Percentiles rank a stretch among this genome's conserved stretches.
These are phyloP conservation scores for Tetrahymena thermophila DNA, from an alignment of 73 alveolate species.

Conservation along the genomic window DNA sequence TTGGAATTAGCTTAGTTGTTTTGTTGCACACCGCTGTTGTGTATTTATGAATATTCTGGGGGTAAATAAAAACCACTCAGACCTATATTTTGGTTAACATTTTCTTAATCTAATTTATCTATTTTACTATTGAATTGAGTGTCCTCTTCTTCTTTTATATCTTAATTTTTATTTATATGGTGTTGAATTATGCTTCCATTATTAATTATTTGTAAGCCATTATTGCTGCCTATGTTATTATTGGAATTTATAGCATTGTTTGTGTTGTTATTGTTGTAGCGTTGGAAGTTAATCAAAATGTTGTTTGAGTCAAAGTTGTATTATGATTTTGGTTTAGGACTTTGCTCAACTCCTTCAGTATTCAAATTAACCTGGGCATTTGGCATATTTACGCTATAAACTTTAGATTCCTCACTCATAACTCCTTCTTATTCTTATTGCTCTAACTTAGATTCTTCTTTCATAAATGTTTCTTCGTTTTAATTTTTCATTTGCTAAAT, in stretches of 20 bases:
- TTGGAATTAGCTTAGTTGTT: neutral
- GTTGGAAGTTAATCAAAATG: neutral
- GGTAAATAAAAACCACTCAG: neutral
- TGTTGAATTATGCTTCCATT: neutral
- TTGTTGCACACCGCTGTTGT: neutral
- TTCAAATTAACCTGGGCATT: neutral
- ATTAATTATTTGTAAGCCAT: neutral
- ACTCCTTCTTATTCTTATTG: neutral
- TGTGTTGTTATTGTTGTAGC: neutral
- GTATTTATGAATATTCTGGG: neutral
- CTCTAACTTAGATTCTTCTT: neutral
- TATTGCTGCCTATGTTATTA: neutral
- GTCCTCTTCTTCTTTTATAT: neutral
- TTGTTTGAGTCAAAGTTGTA: neutral
- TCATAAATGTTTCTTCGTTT: no score
- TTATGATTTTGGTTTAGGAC: neutral
- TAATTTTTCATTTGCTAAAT: neutral
- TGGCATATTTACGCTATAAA: neutral
- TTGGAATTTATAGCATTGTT: neutral
- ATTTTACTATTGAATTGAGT: neutral
- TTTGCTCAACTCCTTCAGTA: neutral
- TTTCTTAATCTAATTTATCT: neutral
- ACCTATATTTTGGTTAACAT: neutral
- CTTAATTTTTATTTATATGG: neutral
- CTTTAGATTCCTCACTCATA: neutral